These are phyloP conservation scores for Nicotiana paniculata DNA, from an alignment of 257 asterid species.

Conservation along the genomic window DNA sequence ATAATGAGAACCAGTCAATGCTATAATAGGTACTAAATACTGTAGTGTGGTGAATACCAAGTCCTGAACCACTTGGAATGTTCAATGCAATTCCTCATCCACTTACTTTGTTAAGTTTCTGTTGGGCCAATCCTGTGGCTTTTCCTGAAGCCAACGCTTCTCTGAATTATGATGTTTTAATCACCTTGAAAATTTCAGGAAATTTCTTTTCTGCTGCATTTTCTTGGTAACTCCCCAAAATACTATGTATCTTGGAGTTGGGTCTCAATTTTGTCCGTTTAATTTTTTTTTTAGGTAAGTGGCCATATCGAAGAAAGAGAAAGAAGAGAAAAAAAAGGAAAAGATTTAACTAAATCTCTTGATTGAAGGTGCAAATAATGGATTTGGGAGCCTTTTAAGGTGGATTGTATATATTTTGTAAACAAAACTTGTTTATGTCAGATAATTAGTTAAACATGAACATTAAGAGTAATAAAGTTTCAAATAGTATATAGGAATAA, in stretches of 20 bases:
- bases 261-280: not conserved
- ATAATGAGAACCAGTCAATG: not conserved
- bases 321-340: no score
- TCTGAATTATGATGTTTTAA: not conserved
- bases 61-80: not conserved
- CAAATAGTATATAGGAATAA: no score
- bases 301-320: no score
- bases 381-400: no score
- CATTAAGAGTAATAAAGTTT: no score
- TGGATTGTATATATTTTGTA: no score
- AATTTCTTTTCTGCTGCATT: conserved; percentile 3
- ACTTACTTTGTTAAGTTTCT: not conserved
- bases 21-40: not conserved
- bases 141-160: not conserved
- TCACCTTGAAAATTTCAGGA: not conserved
- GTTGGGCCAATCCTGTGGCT: not conserved
- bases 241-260: not conserved
- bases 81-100: not conserved
- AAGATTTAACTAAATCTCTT: no score
- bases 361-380: no score
- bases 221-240: not conserved
- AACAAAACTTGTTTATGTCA: no score
- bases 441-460: no score
- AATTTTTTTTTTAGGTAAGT: not conserved
- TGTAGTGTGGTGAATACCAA: not conserved